Evolutionary conservation across 2,329 filamentous ascomycete genomes (phyloP), one percentile per base, ranked within the genome.

Genomic region (Diaporthe longicolla): DNA sequence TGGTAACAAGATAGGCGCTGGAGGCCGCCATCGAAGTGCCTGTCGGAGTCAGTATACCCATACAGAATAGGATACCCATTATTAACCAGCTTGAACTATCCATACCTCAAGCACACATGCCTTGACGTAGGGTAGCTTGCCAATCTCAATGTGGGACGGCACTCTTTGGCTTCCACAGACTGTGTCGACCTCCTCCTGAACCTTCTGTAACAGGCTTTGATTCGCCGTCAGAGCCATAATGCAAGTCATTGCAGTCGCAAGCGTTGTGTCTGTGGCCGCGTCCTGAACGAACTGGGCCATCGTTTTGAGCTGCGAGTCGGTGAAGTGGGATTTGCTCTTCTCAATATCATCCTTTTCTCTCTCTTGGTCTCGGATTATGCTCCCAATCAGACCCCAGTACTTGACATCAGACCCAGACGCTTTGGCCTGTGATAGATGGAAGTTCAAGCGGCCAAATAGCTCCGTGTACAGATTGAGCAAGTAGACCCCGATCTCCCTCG

Each of bases 101-200:
- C 63, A 66, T 65, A 65, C 70, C 57, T 71, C 70, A 26, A 63
- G 45, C 19, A 71, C 35, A 19, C 70, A 71, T n/a, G 70, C 70
- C 37, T 43, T 71, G n/a, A 63, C 11, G 24, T 71, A 71, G 9
- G 57, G 45, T 7, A 71, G 7, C n/a, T 32, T 71, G 32, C 43
- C 50, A 17, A 71, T 29, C 19, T 45, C 21, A 4, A 17, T 0
- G 26, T 65, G n/a, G 4, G 43, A 40, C 13, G 45, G 55, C 17
- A 7, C 35, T 9, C 15, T n/a, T 1, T 29, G 40, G 32, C 21
- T 35, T 21, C 45, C 70, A 13, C 55, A 71, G 37, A 52, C 17
- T 19, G 19, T 15, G n/a, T 55, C 70, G 3, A 65, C 45, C n/a
- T 71, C 70, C 32, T 50, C 26, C 15, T 55, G 70, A 45, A 55